Conservation (phyloP, 2,329 filamentous ascomycete species). For the Anisogramma anomala region DNA sequence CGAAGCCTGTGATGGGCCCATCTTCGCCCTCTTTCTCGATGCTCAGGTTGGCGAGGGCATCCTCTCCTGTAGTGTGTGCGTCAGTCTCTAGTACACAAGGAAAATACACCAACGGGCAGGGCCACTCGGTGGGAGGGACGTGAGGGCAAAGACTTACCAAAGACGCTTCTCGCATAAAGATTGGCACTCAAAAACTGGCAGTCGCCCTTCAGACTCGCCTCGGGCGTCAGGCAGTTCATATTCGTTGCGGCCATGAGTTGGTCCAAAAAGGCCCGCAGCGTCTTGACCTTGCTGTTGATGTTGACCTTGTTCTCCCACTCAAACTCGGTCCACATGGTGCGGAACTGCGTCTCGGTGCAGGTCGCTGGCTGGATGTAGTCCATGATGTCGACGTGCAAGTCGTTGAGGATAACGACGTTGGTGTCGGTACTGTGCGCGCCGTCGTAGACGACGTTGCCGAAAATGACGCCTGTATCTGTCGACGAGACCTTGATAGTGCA, state of each 20-base stretch:
- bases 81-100: conserved; percentile 2
- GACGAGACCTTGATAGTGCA: conserved; percentile 98
- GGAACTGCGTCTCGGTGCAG: conserved; percentile 96
- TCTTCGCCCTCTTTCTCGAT: conserved; percentile 96
- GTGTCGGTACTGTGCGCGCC: conserved; percentile 84
- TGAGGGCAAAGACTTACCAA: conserved; percentile 60
- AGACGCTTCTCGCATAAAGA: conserved; percentile 89
- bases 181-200: conserved; percentile 98
- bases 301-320: conserved; percentile 99
- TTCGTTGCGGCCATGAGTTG: conserved; percentile 96
- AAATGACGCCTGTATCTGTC: conserved; percentile 96
- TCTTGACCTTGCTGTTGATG: conserved; percentile 95
- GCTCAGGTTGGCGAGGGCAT: conserved; percentile 90
- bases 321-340: conserved; percentile 99
- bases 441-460: conserved; percentile 97
- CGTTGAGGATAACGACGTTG: conserved; percentile 95
- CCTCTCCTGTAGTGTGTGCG: conserved; percentile 58
- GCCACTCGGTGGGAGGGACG: neutral
- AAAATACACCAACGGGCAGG: conserved; percentile 7
- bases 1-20: conserved; percentile 91
- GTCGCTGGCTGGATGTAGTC: conserved; percentile 97
- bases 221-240: conserved; percentile 95
- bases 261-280: conserved; percentile 79
- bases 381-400: conserved; percentile 98
- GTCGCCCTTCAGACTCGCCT: conserved; percentile 91